Percentiles rank a stretch among this genome's conserved stretches.
These are phyloP conservation scores for Kodamaea sp. DNA, from an alignment of 1,139 yeast species.

Conservation along the genomic window DNA sequence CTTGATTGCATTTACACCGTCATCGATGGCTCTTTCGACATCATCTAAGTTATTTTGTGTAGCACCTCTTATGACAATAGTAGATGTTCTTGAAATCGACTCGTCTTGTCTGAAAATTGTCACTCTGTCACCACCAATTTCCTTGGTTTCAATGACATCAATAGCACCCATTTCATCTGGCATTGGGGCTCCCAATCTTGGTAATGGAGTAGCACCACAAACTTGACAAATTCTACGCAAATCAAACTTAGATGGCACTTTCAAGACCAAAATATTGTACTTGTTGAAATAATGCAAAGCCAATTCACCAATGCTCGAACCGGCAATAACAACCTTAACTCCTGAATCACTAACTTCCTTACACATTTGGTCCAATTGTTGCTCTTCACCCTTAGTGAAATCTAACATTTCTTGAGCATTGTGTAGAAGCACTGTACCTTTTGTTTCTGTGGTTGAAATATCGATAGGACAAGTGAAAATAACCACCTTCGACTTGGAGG, in stretches of 20 bases:
- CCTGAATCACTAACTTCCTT: slow-evolving; percentile 84
- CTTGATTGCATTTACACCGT: slow-evolving; percentile 90
- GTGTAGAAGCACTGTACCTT: slow-evolving; percentile 92
- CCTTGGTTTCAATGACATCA: slow-evolving; percentile 85
- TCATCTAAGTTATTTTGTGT: slow-evolving; percentile 94
- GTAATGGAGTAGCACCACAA: slow-evolving; percentile 95
- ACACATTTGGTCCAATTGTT: slow-evolving; percentile 82
- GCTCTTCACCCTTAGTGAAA: slow-evolving; percentile 94
- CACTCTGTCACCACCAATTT: slow-evolving; percentile 97
- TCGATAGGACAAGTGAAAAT: slow-evolving; percentile 93
- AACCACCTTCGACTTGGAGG: slow-evolving; percentile 71
- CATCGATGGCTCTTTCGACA: slow-evolving; percentile 94
- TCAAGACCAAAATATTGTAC: slow-evolving; percentile 76
- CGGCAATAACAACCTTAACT: slow-evolving; percentile 84
- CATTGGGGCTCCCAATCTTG: slow-evolving; percentile 92
- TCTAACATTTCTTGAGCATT: slow-evolving; percentile 96
- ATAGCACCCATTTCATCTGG: slow-evolving; percentile 91
- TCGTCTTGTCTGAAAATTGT: slow-evolving; percentile 85
- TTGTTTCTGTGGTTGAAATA: slow-evolving; percentile 91
- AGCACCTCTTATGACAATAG: slow-evolving; percentile 93
- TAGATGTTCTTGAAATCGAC: slow-evolving; percentile 73
- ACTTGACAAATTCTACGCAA: slow-evolving; percentile 91
- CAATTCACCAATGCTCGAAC: slow-evolving; percentile 87
- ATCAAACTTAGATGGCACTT: slow-evolving; percentile 92
- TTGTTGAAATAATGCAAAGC: slow-evolving; percentile 92